Conservation (phyloP, 495 filamentous ascomycete genomes). For the Cetradonia linearis region DNA sequence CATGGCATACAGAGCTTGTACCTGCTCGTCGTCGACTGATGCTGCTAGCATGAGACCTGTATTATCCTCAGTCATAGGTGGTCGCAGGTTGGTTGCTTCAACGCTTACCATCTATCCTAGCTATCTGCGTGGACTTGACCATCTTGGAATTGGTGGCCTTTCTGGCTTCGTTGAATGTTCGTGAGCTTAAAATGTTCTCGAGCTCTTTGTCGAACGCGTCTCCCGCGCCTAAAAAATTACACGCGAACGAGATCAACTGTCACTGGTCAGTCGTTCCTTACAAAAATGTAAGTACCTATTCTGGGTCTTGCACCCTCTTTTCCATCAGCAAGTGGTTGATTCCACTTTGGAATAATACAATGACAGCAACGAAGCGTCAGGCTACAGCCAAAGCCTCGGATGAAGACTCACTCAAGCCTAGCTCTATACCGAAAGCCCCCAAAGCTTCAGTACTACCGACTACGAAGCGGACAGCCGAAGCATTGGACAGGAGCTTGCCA, state of each 20-base stretch:
- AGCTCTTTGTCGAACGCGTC: not conserved
- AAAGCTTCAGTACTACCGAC: too few species aligned
- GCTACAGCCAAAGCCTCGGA: not conserved
- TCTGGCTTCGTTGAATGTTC: not conserved
- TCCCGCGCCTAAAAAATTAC: not conserved
- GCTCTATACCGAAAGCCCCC: not conserved
- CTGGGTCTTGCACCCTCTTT: not conserved
- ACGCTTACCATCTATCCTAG: slow-evolving; percentile 71
- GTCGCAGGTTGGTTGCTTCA: slow-evolving; percentile 15
- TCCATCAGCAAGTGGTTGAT: not conserved
- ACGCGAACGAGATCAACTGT: not conserved
- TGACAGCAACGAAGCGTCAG: slow-evolving; percentile 1
- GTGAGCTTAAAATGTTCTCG: not conserved
- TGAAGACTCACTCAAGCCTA: not conserved
- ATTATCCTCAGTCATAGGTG: slow-evolving; percentile 12
- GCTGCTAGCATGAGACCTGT: slow-evolving; percentile 87
- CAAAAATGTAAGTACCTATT: not conserved
- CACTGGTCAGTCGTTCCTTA: not conserved
- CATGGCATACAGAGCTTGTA: slow-evolving; percentile 24
- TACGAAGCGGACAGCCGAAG: too few species aligned
- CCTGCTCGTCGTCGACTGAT: slow-evolving; percentile 84
- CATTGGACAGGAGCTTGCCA: not conserved
- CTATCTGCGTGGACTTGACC: slow-evolving; percentile 94
- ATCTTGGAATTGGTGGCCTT: slow-evolving; percentile 38
- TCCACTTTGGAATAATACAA: not conserved